phyloP scores from a whole-genome alignment of 129 eudicot genomes.

The Kitagawia praeruptora region DNA sequence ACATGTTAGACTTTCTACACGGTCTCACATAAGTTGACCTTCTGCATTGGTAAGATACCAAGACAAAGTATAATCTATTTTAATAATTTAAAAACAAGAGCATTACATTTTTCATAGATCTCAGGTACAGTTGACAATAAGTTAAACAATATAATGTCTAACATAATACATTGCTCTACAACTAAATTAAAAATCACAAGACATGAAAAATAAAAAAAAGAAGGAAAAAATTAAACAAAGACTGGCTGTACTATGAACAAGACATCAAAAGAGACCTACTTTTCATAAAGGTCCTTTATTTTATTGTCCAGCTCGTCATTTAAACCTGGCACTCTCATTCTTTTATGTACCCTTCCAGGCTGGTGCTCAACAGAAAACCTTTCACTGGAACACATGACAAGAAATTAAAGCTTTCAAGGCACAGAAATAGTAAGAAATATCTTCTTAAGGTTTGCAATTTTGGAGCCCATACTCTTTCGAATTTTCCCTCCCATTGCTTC shows the following conservation, averaged over 20 bases:
- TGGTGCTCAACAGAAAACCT: slow-evolving; percentile 25
- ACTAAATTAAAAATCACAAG: not conserved
- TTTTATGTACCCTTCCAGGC: slow-evolving; percentile 29
- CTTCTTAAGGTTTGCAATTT: slow-evolving; percentile 1
- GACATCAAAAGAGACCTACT: slow-evolving; percentile 30
- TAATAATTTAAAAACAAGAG: not conserved
- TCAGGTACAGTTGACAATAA: not conserved
- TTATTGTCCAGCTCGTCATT: slow-evolving; percentile 45
- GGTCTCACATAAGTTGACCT: not conserved
- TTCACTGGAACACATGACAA: slow-evolving; percentile 41
- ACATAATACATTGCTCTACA: not conserved
- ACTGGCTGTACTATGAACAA: not conserved
- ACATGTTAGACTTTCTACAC: not conserved
- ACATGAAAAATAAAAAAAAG: not conserved
- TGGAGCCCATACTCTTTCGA: slow-evolving; percentile 27
- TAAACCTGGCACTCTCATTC: slow-evolving; percentile 44
- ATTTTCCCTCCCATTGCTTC: slow-evolving; percentile 18
- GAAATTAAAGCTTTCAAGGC: not conserved
- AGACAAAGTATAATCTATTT: not conserved
- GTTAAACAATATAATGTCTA: not conserved
- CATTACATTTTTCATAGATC: not conserved
- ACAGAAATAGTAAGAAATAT: slow-evolving; percentile 8
- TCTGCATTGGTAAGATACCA: not conserved
- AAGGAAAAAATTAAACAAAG: not conserved
- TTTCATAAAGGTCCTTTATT: slow-evolving; percentile 58